Evolutionary conservation across 2,329 filamentous ascomycete genomes (phyloP).

Genomic region (Claviceps africana): DNA sequence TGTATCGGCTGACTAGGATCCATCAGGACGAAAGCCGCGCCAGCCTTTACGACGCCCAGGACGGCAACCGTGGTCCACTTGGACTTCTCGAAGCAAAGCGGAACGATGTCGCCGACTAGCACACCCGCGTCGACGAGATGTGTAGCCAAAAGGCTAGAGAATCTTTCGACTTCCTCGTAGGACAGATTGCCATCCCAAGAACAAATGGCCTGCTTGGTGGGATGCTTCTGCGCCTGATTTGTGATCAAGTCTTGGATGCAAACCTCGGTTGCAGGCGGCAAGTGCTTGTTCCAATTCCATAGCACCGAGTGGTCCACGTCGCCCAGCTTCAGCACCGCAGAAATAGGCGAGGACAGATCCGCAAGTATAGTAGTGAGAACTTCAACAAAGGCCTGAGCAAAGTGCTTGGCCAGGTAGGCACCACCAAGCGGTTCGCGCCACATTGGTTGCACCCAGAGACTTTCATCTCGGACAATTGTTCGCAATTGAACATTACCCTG

Average conservation of each 20-base stretch:
- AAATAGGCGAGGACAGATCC: neutral
- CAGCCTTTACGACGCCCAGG: neutral
- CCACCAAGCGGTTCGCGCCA: constrained; percentile 1
- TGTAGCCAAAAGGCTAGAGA: neutral
- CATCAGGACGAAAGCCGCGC: constrained; percentile 1
- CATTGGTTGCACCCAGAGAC: constrained; percentile 1
- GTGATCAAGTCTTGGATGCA: constrained; percentile 1
- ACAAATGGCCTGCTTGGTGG: constrained; percentile 13
- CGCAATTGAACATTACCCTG: neutral
- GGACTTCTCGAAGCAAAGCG: neutral
- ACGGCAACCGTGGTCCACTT: neutral
- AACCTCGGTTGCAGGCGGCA: neutral
- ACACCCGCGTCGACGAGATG: neutral
- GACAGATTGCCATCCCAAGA: constrained; percentile 17
- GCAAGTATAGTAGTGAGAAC: neutral
- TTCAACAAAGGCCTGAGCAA: neutral
- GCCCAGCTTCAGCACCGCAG: neutral
- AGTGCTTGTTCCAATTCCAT: neutral
- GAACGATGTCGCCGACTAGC: neutral
- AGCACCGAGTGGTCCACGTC: neutral
- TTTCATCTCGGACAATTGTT: neutral
- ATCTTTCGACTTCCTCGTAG: neutral
- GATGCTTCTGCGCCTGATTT: neutral
- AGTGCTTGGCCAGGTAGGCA: constrained; percentile 1
- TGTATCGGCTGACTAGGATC: neutral